A percentile compares a stretch with the other conserved stretches of the same genome.
Evolutionary conservation across 352 stramenopile species (phyloP).

Genomic region (Pythium brachiatum): DNA sequence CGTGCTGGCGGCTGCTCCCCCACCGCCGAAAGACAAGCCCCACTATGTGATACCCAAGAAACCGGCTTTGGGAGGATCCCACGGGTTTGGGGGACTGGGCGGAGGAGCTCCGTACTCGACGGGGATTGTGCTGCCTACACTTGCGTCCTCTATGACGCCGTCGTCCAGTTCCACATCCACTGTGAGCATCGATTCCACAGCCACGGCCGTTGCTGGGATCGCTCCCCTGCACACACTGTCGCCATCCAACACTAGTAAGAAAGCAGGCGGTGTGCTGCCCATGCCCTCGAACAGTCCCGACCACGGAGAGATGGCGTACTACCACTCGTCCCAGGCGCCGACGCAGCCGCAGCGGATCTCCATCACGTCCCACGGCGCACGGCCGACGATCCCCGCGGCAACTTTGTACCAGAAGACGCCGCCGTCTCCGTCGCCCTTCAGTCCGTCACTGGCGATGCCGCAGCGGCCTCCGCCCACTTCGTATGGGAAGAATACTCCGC

Average conservation of each 20-base stretch:
- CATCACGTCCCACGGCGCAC: conserved; percentile 57
- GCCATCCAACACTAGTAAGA: conserved; percentile 11
- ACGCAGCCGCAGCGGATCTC: conserved; percentile 26
- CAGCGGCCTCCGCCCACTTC: conserved; percentile 47
- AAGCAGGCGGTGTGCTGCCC: conserved; percentile 18
- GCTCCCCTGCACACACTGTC: background rate
- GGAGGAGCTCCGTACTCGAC: background rate
- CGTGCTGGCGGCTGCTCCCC: background rate
- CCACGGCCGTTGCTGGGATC: background rate
- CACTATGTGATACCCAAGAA: conserved; percentile 26
- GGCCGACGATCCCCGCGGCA: conserved; percentile 12
- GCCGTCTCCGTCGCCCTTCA: conserved; percentile 21
- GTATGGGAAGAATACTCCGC: conserved; percentile 50
- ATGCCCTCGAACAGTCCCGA: conserved; percentile 5
- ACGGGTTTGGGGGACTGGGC: conserved; percentile 4
- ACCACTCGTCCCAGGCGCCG: background rate
- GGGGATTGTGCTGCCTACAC: conserved; percentile 20
- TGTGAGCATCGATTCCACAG: conserved; percentile 21
- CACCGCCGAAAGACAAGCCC: conserved; percentile 13
- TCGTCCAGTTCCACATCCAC: conserved; percentile 30
- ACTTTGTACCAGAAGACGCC: conserved; percentile 14
- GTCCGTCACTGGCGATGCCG: conserved; percentile 29
- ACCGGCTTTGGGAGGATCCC: conserved; percentile 11
- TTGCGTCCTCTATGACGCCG: conserved; percentile 28
- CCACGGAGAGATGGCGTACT: background rate